Evolutionary conservation across 768 basidiomycete species (phyloP).

Genomic region (Lactifluus subvellereus): DNA sequence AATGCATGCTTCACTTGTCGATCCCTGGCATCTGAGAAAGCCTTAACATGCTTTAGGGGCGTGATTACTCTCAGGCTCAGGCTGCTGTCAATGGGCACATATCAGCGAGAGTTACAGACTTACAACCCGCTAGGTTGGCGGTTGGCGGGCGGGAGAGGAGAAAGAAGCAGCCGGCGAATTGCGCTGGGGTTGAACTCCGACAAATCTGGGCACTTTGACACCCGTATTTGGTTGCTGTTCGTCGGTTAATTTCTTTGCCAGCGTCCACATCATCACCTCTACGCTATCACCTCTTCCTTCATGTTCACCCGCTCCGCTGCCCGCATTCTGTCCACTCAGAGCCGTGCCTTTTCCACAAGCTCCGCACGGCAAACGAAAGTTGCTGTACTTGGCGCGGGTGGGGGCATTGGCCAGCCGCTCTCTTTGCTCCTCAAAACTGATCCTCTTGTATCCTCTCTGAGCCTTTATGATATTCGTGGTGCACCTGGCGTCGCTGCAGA

Average conservation of each 20-base stretch:
- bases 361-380: slow-evolving; percentile 75
- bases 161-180: neutral
- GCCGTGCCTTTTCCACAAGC: slow-evolving; percentile 74
- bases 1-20: no score
- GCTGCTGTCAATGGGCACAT: no score
- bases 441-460: slow-evolving; percentile 80
- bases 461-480: slow-evolving; percentile 91
- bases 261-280: neutral
- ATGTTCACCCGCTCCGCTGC: slow-evolving; percentile 67
- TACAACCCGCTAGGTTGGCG: neutral
- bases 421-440: slow-evolving; percentile 91
- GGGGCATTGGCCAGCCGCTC: slow-evolving; percentile 97
- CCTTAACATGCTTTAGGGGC: no score
- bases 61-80: no score
- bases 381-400: slow-evolving; percentile 95
- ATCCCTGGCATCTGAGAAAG: no score
- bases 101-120: no score
- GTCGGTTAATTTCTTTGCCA: neutral
- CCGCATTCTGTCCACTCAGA: slow-evolving; percentile 48
- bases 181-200: slow-evolving; percentile 7
- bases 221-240: neutral
- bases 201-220: neutral
- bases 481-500: slow-evolving; percentile 97
- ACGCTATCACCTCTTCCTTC: slow-evolving; percentile 25
- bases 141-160: neutral